Evolutionary conservation across 345 rosid species (phyloP).

Genomic region (Schrenkiella parvula): DNA sequence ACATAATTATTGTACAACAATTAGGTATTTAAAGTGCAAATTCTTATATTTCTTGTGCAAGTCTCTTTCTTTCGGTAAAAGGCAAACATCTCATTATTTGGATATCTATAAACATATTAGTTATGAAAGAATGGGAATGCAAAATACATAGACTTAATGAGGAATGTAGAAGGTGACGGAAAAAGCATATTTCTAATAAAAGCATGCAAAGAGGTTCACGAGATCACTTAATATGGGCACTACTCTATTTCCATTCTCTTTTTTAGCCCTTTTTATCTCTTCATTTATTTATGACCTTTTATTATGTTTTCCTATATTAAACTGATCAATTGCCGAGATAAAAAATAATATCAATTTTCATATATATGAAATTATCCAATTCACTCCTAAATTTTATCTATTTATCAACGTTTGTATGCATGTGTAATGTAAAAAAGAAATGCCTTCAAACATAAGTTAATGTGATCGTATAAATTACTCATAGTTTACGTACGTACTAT

Average conservation of each 20-base stretch:
- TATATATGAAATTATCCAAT: neutral
- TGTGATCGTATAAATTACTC: neutral
- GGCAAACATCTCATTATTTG: neutral
- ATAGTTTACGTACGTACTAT: no score
- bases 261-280: neutral
- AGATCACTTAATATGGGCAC: conserved; percentile 31
- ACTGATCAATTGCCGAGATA: neutral
- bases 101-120: neutral
- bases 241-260: conserved; percentile 14
- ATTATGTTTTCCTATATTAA: neutral
- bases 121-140: neutral
- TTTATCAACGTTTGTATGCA: conserved; percentile 1
- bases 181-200: conserved; percentile 38
- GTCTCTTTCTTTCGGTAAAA: neutral
- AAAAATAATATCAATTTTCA: neutral
- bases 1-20: neutral
- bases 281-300: neutral
- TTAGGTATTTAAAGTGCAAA: neutral
- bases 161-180: conserved; percentile 33
- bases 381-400: neutral
- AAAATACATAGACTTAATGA: neutral
- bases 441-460: neutral
- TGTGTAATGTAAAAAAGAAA: neutral
- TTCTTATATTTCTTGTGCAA: neutral
- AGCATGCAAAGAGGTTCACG: conserved; percentile 39